Base-by-base conservation (phyloP, 768 basidiomycete genomes). In the Imleria badia region DNA sequence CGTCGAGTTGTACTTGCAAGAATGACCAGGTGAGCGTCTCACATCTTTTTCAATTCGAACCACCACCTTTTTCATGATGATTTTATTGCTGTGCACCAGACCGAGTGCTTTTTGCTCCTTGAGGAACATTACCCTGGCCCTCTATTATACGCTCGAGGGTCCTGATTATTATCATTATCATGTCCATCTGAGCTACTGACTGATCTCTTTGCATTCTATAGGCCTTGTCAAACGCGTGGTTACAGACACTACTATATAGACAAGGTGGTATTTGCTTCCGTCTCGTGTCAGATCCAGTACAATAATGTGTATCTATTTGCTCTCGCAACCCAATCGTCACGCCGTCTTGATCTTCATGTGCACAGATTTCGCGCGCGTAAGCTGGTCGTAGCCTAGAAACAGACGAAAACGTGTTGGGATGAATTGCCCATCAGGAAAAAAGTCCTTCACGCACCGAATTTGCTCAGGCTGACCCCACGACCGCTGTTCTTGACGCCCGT, bases 401-500 rank as follows among this genome's bases (percentile, higher is more conserved):
- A 11, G 34, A 44, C n/a, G 30, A 23, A n/a, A 35, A 26, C 14
- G 17, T n/a, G 2, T 46, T n/a, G n/a, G n/a, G 17, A 50, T 11
- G 48, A 40, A 33, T 60, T 41, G 30, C 12, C 55, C 39, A n/a
- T 47, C 6, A 45, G 17, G 35, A 17, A 4, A 35, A 44, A 41
- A n/a, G 23, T n/a, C 5, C n/a, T 46, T 14, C 11, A 60, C 83
- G 52, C 52, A 92, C 94, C 95, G 59, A 91, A 94, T 66, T 87
- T 86, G 68, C 91, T 93, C 61, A 98, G 73, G 64, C 91, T 94
- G 55, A 98, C 76, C 2, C 96, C 97, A 29, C 94, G 77, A 23
- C 97, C 97, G 51, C 89, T 94, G 63, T 97, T 76, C 77, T 98
- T 98, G 44, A 92, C 87, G 3, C 96, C 97, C 3, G 87, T 91